These are phyloP conservation scores for Cercophora sp. DNA, from an alignment of 495 filamentous ascomycete species.

Conservation along the genomic window DNA sequence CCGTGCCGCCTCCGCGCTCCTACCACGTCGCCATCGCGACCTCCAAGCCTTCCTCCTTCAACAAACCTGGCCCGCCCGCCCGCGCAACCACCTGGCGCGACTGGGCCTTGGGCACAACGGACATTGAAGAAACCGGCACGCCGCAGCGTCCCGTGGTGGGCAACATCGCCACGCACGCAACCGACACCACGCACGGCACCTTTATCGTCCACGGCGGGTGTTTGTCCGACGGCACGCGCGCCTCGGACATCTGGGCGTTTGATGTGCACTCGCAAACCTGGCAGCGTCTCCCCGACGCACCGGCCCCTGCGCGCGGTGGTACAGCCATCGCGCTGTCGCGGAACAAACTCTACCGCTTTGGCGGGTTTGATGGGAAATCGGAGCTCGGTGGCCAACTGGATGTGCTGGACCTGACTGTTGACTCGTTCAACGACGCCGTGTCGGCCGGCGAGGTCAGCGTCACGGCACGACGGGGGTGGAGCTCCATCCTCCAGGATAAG, in stretches of 20 bases:
- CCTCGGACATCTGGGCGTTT: conserved; percentile 70
- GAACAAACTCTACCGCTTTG: conserved; percentile 64
- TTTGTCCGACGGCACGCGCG: conserved; percentile 43
- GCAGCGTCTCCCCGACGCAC: conserved; percentile 58
- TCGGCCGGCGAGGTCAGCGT: conserved; percentile 36
- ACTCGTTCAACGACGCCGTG: conserved; percentile 46
- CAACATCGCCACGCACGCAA: conserved; percentile 39
- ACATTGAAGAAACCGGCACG: conserved; percentile 37
- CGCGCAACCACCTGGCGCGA: conserved; percentile 35
- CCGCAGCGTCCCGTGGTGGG: conserved; percentile 48
- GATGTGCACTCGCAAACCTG: conserved; percentile 55
- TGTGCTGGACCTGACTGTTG: conserved; percentile 47
- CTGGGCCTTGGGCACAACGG: conserved; percentile 41
- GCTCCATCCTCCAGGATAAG: conserved; percentile 27
- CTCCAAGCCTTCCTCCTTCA: conserved; percentile 42
- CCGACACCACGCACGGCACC: conserved; percentile 51
- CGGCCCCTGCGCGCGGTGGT: conserved; percentile 58
- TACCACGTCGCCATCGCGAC: conserved; percentile 47
- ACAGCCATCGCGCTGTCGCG: conserved; percentile 55
- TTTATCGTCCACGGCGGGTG: conserved; percentile 73
- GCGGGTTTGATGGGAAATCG: conserved; percentile 63
- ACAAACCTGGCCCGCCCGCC: conserved; percentile 17
- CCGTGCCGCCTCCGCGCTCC: conserved; percentile 37
- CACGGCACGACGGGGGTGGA: conserved; percentile 35
- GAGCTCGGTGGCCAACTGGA: conserved; percentile 67